Percentiles rank a stretch among this genome's conserved stretches.
Conservation (phyloP, 2,329 filamentous ascomycete species). For the Akanthomyces muscarius region DNA sequence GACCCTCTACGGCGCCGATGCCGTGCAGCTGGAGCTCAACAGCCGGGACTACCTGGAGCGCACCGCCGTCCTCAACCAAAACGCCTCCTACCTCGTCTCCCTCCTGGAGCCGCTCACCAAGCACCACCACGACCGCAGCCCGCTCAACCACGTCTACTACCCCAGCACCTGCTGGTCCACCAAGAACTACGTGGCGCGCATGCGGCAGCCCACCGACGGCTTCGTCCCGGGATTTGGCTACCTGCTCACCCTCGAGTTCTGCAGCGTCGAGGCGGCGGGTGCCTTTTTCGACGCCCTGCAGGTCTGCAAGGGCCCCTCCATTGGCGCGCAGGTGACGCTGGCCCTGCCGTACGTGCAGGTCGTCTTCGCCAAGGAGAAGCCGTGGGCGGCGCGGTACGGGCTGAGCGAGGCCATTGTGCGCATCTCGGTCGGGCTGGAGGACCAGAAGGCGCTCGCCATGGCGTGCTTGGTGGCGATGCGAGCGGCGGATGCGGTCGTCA, state of each 20-base stretch:
- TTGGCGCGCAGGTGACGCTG: constrained; percentile 51
- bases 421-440: constrained; percentile 46
- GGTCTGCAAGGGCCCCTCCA: constrained; percentile 48
- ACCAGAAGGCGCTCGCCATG: constrained; percentile 33
- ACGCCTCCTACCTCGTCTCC: constrained; percentile 39
- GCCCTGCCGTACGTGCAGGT: constrained; percentile 44
- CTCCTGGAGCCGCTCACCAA: constrained; percentile 28
- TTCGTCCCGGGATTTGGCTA: constrained; percentile 52
- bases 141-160: constrained; percentile 41
- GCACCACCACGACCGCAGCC: constrained; percentile 27
- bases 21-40: constrained; percentile 42
- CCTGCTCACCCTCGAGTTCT: constrained; percentile 50
- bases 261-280: constrained; percentile 33
- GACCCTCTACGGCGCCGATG: constrained; percentile 32
- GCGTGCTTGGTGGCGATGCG: constrained; percentile 4
- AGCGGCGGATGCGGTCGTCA: not conserved
- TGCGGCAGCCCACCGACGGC: constrained; percentile 37
- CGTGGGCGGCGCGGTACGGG: constrained; percentile 36
- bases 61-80: constrained; percentile 38
- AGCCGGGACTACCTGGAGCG: constrained; percentile 41
- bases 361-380: constrained; percentile 37
- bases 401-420: constrained; percentile 40
- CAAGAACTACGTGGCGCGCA: constrained; percentile 24
- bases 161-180: constrained; percentile 32
- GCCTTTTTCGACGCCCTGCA: constrained; percentile 32